Percentiles rank a stretch among this genome's conserved stretches.
phyloP scores from a whole-genome alignment of 352 stramenopile genomes.

The Globisporangium abappressorium region DNA sequence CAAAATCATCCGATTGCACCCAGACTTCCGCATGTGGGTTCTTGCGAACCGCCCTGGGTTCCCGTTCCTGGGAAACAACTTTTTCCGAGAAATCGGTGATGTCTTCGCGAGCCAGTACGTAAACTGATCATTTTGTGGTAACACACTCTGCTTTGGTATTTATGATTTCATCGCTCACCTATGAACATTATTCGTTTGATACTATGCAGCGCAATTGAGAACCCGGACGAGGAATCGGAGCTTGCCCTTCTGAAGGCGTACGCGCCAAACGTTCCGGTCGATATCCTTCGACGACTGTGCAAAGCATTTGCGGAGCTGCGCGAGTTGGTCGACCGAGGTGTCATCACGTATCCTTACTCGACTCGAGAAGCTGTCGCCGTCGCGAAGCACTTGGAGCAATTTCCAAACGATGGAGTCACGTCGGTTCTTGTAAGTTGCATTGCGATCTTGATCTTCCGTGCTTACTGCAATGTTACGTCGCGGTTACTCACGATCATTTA shows the following conservation, averaged over 20 bases:
- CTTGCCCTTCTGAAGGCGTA: constrained; percentile 89
- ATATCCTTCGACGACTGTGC: constrained; percentile 83
- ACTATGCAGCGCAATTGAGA: constrained; percentile 76
- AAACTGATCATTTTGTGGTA: not conserved
- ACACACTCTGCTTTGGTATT: not conserved
- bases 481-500: not conserved
- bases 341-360: constrained; percentile 94
- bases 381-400: constrained; percentile 92
- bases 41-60: constrained; percentile 95
- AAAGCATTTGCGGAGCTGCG: constrained; percentile 90
- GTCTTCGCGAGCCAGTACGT: constrained; percentile 90
- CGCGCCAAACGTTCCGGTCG: constrained; percentile 73
- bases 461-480: not conserved
- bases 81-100: constrained; percentile 93
- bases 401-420: constrained; percentile 88
- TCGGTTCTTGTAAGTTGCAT: constrained; percentile 52
- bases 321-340: constrained; percentile 81
- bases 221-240: constrained; percentile 90
- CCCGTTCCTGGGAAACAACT: constrained; percentile 97
- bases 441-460: not conserved
- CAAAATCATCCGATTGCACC: constrained; percentile 90
- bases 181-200: constrained; percentile 1
- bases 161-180: not conserved
- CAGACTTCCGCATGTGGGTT: constrained; percentile 92
- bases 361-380: constrained; percentile 93